Conservation (phyloP, 2,329 filamentous ascomycete species). For the Penicillium frequentans region DNA sequence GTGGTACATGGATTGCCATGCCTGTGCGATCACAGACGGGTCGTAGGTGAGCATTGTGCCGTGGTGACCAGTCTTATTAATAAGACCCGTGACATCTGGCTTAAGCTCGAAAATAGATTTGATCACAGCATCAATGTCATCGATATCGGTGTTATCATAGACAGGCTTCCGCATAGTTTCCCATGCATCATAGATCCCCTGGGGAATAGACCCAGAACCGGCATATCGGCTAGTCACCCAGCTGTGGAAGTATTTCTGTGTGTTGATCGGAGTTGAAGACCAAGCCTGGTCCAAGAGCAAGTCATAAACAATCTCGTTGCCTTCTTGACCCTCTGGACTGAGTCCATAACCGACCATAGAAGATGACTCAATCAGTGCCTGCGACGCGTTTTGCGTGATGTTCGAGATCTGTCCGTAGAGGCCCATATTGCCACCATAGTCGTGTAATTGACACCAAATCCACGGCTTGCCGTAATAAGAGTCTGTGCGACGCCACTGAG, state of each 20-base stretch:
- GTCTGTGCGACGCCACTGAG: constrained; percentile 53
- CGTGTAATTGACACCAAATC: constrained; percentile 57
- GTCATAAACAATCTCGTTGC: constrained; percentile 55
- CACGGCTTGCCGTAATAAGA: constrained; percentile 55
- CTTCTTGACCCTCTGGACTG: constrained; percentile 53
- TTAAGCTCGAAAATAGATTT: constrained; percentile 50
- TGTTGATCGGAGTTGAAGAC: constrained; percentile 46
- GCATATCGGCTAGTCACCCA: constrained; percentile 50
- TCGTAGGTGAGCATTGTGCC: constrained; percentile 45
- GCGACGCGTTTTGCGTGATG: constrained; percentile 49
- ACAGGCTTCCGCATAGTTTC: constrained; percentile 46
- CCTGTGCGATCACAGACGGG: constrained; percentile 37
- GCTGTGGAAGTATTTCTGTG: constrained; percentile 45
- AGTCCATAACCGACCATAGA: constrained; percentile 51
- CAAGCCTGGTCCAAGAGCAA: constrained; percentile 55
- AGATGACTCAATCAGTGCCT: constrained; percentile 43
- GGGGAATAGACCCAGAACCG: constrained; percentile 23
- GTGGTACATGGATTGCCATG: constrained; percentile 42
- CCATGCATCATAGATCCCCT: constrained; percentile 47
- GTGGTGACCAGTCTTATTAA: constrained; percentile 36
- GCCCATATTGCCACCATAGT: constrained; percentile 52
- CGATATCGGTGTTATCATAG: constrained; percentile 53
- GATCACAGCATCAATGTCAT: constrained; percentile 37
- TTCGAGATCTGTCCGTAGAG: constrained; percentile 54
- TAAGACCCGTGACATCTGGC: constrained; percentile 44